A percentile compares a stretch with the other conserved stretches of the same genome.
Conservation (phyloP, 805 yeast genomes). For the Candida adriatica region DNA sequence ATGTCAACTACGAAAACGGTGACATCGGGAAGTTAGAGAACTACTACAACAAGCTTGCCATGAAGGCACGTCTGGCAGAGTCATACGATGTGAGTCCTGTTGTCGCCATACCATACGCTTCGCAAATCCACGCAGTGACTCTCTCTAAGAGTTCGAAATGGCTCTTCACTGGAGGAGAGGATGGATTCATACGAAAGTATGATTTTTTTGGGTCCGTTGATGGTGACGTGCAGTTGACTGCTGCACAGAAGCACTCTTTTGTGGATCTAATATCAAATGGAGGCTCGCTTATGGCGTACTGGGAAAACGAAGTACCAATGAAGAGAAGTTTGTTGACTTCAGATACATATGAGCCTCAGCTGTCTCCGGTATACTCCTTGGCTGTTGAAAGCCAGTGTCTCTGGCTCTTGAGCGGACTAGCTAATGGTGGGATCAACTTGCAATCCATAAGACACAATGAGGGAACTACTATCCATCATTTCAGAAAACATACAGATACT, state of each 20-base stretch:
- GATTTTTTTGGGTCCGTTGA: slow-evolving; percentile 81
- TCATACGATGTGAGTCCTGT: slow-evolving; percentile 72
- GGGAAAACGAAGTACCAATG: slow-evolving; percentile 95
- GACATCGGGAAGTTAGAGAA: slow-evolving; percentile 3
- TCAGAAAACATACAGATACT: slow-evolving; percentile 63
- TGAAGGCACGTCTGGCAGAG: slow-evolving; percentile 45
- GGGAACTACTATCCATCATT: slow-evolving; percentile 74
- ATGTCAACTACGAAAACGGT: neutral
- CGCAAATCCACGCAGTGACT: slow-evolving; percentile 72
- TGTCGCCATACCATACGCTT: slow-evolving; percentile 79
- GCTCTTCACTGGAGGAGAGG: slow-evolving; percentile 93
- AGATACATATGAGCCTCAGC: slow-evolving; percentile 41
- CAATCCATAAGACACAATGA: slow-evolving; percentile 80
- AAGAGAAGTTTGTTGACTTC: slow-evolving; percentile 30
- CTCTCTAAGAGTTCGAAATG: slow-evolving; percentile 76
- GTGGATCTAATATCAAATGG: slow-evolving; percentile 82
- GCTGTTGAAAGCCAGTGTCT: slow-evolving; percentile 77
- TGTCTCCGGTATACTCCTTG: slow-evolving; percentile 82
- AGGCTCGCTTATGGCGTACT: slow-evolving; percentile 76
- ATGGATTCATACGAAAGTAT: slow-evolving; percentile 86
- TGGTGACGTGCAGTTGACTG: slow-evolving; percentile 81
- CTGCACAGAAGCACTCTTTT: slow-evolving; percentile 83
- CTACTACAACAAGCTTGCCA: slow-evolving; percentile 27
- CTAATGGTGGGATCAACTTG: slow-evolving; percentile 78
- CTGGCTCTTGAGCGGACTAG: slow-evolving; percentile 80